Base-by-base conservation (phyloP, 176 grass and related monocot species). In the Alloteropsis semialata region DNA sequence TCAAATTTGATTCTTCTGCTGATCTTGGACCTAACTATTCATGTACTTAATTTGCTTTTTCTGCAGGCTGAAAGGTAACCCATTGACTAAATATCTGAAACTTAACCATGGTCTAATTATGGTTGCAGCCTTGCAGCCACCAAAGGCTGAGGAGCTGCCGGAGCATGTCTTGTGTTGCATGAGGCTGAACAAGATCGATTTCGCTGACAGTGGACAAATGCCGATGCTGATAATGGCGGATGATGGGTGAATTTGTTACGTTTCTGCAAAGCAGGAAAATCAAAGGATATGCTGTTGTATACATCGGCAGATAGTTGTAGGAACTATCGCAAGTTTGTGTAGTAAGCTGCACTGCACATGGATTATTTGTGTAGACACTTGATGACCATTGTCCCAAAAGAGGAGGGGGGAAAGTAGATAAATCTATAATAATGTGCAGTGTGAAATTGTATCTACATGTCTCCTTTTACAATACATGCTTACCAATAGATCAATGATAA, bases 101-200 rank as follows among this genome's bases (percentile, higher is more conserved):
- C 29, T 81, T 33, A 80, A 76, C 72, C 28, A 8, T 51, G 51
- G 33, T 49, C 15, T 34, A 37, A 19, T 86, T 42, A 42, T 45
- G 74, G 49, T 78, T 81, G 56, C 89, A n/a, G n/a, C n/a, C n/a
- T n/a, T n/a, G n/a, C n/a, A 99, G 96, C 93, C 93, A 53, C 96
- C 96, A 67, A 99, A 96, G 57, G 87, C 89, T 51, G 96, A 96
- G 73, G 96, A 99, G 32, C 74, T 99, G 63, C 93, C 96, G 4
- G 96, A 99, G 83, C 89, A 93, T 85, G 83, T 99, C 29, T 79
- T 96, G 29, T 99, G 96, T 76, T 94, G 96, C 58, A 87, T 90
- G 76, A 96, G 93, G 81, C 77, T 96, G 44, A 94, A 93, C 89
- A 96, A 79, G 81, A 76, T 95, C 10, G 87, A 94, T 41, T 99